These are phyloP conservation scores for Ceratocystis harringtonii DNA, from an alignment of 2,329 filamentous ascomycete genomes.

Conservation along the genomic window DNA sequence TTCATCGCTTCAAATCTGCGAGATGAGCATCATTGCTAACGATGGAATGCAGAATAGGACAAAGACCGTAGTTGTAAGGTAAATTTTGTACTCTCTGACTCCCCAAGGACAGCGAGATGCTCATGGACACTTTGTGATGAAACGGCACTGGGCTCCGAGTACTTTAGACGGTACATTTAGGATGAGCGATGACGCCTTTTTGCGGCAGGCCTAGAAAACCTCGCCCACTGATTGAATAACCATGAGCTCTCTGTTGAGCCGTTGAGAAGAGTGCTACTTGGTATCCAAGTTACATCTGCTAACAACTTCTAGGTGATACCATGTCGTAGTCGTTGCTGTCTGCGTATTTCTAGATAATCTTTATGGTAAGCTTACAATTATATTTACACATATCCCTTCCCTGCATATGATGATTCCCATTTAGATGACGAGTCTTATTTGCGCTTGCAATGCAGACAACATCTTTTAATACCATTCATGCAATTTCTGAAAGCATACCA, in stretches of 20 bases:
- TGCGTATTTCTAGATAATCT: background rate
- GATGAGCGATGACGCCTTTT: conserved; percentile 77
- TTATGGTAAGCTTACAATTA: conserved; percentile 13
- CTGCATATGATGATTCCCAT: conserved; percentile 27
- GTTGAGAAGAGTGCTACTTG: background rate
- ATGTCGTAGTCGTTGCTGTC: background rate
- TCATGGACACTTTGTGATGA: conserved; percentile 47
- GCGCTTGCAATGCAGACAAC: conserved; percentile 57
- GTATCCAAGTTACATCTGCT: background rate
- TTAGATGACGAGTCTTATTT: conserved; percentile 69
- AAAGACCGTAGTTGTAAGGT: conserved; percentile 10
- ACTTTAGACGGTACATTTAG: conserved; percentile 28
- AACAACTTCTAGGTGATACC: background rate
- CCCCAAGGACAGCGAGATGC: background rate
- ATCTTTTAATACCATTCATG: conserved; percentile 59
- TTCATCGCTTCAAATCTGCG: background rate
- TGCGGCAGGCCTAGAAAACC: conserved; percentile 99
- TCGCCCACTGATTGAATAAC: conserved; percentile 67
- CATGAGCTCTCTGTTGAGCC: background rate
- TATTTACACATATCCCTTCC: background rate
- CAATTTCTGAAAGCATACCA: conserved; percentile 32
- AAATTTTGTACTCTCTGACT: conserved; percentile 17
- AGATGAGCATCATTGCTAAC: conserved; percentile 24
- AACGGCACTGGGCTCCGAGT: conserved; percentile 95
- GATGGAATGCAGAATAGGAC: conserved; percentile 17